Conservation (phyloP, 208 protist species). For the Paratrypanosoma confusum region DNA sequence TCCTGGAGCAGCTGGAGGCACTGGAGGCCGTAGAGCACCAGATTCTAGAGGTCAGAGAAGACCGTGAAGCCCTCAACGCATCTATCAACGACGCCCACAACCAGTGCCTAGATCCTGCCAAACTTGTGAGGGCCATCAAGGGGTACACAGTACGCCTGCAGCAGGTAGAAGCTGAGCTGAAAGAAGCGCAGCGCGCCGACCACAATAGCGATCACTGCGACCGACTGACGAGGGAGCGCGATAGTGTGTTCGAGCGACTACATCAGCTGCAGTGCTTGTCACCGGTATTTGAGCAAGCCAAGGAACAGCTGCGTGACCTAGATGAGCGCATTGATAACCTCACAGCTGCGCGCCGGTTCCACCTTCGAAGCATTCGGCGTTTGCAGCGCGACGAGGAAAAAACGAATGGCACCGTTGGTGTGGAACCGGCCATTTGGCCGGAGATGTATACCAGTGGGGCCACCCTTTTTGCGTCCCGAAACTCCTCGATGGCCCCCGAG, state of each 20-base stretch:
- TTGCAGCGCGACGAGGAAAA: conserved; percentile 51
- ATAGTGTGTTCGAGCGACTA: conserved; percentile 22
- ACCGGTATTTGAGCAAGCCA: conserved; percentile 31
- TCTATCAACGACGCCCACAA: conserved; percentile 18
- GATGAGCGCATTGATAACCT: conserved; percentile 62
- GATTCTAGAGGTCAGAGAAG: conserved; percentile 34
- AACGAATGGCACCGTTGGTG: no score
- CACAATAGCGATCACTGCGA: neutral
- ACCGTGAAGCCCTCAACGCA: conserved; percentile 22
- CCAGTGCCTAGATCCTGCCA: conserved; percentile 1
- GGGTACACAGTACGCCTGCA: conserved; percentile 29
- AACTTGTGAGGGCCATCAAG: conserved; percentile 30
- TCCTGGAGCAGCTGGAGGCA: conserved; percentile 16
- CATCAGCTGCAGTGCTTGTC: conserved; percentile 31
- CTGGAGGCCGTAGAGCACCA: conserved; percentile 24
- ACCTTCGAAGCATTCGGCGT: conserved; percentile 40
- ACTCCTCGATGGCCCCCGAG: no score
- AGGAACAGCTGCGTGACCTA: conserved; percentile 49
- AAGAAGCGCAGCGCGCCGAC: neutral
- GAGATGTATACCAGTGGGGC: no score
- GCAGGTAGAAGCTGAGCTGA: conserved; percentile 18
- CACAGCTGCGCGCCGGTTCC: conserved; percentile 43
- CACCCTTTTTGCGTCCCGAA: no score
- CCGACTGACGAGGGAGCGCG: conserved; percentile 14
- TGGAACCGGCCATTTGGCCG: no score